Percentiles rank a stretch among this genome's conserved stretches.
Conservation (phyloP, 2,329 filamentous ascomycete genomes). For the Aspergillus aculeatus region DNA sequence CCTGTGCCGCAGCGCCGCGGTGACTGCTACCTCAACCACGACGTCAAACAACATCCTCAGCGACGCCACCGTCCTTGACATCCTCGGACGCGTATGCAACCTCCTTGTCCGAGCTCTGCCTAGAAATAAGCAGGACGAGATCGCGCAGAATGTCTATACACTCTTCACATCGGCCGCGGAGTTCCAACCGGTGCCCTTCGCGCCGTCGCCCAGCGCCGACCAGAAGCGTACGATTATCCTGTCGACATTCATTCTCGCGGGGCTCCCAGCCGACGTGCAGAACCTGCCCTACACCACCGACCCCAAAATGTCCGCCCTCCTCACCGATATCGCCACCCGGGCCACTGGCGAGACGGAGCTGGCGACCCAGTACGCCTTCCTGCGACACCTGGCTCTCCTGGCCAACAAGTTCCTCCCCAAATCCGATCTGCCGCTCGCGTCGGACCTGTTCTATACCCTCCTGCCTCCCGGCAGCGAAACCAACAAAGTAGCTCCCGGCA, state of each 20-base stretch:
- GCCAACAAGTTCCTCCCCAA: constrained; percentile 44
- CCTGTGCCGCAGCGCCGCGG: constrained; percentile 41
- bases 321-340: constrained; percentile 38
- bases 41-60: constrained; percentile 42
- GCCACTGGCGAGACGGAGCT: constrained; percentile 32
- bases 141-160: constrained; percentile 55
- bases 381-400: constrained; percentile 44
- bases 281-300: constrained; percentile 30
- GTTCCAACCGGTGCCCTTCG: constrained; percentile 38
- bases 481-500: constrained; percentile 34
- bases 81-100: constrained; percentile 61
- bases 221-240: constrained; percentile 53
- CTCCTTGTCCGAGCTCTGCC: constrained; percentile 58
- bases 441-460: constrained; percentile 33
- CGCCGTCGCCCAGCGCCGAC: constrained; percentile 29
- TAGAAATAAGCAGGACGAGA: constrained; percentile 50
- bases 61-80: constrained; percentile 56
- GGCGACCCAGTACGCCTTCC: constrained; percentile 40
- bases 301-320: constrained; percentile 33
- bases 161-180: constrained; percentile 46
- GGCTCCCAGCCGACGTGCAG: constrained; percentile 43
- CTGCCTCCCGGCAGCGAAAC: constrained; percentile 23
- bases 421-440: constrained; percentile 31
- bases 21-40: constrained; percentile 31
- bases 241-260: constrained; percentile 58